Conservation (phyloP, 257 asterid genomes). For the Penstemon davidsonii region DNA sequence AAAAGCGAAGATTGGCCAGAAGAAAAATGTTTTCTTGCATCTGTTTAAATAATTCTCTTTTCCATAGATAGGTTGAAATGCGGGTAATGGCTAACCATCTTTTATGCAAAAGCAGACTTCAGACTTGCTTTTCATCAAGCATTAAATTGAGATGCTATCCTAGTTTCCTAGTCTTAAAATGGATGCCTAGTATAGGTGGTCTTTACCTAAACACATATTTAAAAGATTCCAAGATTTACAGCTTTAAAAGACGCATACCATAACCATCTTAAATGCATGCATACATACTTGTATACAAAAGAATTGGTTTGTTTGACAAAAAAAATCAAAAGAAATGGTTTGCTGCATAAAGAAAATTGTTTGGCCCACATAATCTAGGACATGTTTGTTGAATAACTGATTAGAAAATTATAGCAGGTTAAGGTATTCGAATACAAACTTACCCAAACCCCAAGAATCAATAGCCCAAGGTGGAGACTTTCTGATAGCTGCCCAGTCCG, state of each 20-base stretch:
- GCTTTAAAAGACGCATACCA: conserved; percentile 19
- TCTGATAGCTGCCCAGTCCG: conserved; percentile 88
- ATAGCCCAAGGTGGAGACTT: conserved; percentile 93
- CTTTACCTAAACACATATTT: not conserved
- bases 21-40: not conserved
- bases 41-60: not conserved
- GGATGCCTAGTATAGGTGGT: not conserved
- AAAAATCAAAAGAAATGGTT: conserved; percentile 11
- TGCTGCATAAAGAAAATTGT: conserved; percentile 21
- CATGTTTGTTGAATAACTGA: conserved; percentile 12
- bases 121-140: conserved; percentile 16
- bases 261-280: conserved; percentile 21
- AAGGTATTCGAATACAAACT: conserved; percentile 36
- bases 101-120: not conserved
- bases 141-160: conserved; percentile 11
- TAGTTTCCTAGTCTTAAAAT: conserved; percentile 20
- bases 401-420: conserved; percentile 13
- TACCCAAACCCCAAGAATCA: conserved; percentile 99
- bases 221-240: conserved; percentile 12
- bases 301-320: conserved; percentile 21
- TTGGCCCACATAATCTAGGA: conserved; percentile 20
- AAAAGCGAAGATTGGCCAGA: not conserved
- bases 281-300: conserved; percentile 3
- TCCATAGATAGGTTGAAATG: not conserved
- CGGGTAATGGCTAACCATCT: not conserved